phyloP scores from a whole-genome alignment of 306 rosid genomes.

The Lathyrus sativus region DNA sequence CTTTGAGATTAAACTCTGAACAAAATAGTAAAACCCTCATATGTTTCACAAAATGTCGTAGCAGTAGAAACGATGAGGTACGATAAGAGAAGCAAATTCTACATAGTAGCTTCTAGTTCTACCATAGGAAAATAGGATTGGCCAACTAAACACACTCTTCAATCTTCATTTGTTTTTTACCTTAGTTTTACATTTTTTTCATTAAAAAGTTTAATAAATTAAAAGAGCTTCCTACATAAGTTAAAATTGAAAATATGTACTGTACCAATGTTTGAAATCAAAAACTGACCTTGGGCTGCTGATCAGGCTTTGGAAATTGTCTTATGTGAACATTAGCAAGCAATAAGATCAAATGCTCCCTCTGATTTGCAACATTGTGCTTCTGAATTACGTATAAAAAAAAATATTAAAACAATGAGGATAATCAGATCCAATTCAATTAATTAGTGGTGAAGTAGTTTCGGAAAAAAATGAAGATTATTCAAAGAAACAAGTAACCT shows the following conservation, averaged over 20 bases:
- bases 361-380: slow-evolving; percentile 93
- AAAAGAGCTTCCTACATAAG: neutral
- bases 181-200: neutral
- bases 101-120: neutral
- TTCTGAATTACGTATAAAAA: slow-evolving; percentile 58
- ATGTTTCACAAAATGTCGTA: slow-evolving; percentile 1
- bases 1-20: slow-evolving; percentile 26
- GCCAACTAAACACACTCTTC: slow-evolving; percentile 4
- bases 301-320: slow-evolving; percentile 95
- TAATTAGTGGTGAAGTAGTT: neutral
- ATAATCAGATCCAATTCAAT: slow-evolving; percentile 15
- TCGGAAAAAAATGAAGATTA: neutral
- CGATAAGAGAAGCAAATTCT: neutral
- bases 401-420: slow-evolving; percentile 21
- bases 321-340: slow-evolving; percentile 98
- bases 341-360: slow-evolving; percentile 90
- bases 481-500: slow-evolving; percentile 13
- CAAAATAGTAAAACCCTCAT: slow-evolving; percentile 10
- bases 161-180: neutral
- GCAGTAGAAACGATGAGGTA: neutral
- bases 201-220: neutral
- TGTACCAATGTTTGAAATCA: slow-evolving; percentile 4
- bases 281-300: slow-evolving; percentile 88
- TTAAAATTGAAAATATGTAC: slow-evolving; percentile 14
- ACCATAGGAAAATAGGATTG: slow-evolving; percentile 10